These are phyloP conservation scores for Parasitella parasitica DNA, from an alignment of 371 early-diverging fungal species.

Conservation along the genomic window DNA sequence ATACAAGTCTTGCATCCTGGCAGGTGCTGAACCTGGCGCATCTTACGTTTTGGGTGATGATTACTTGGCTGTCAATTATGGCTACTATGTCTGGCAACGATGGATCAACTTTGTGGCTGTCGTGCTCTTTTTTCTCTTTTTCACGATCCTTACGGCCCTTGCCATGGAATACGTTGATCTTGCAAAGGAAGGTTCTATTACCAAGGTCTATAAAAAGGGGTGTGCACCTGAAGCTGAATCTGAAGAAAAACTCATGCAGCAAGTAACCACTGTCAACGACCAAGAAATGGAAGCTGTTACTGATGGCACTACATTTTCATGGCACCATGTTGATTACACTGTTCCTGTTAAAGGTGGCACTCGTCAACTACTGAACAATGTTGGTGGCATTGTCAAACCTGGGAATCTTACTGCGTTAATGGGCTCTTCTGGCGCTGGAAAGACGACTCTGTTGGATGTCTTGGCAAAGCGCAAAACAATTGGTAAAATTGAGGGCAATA, in stretches of 20 bases:
- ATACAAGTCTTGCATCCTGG: constrained; percentile 54
- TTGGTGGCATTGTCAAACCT: constrained; percentile 56
- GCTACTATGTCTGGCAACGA: constrained; percentile 30
- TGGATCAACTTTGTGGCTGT: constrained; percentile 62
- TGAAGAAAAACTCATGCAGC: constrained; percentile 22
- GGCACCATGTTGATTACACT: constrained; percentile 57
- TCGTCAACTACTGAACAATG: constrained; percentile 48
- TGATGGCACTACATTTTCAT: constrained; percentile 54
- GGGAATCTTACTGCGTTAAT: constrained; percentile 76
- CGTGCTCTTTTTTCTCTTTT: constrained; percentile 49
- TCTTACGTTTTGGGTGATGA: constrained; percentile 46
- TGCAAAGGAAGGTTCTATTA: constrained; percentile 46
- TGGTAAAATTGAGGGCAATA: constrained; percentile 70
- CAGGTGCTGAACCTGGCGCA: constrained; percentile 49
- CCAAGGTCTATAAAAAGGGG: constrained; percentile 54
- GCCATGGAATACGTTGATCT: constrained; percentile 53
- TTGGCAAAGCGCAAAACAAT: constrained; percentile 77
- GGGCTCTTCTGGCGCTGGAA: constrained; percentile 88
- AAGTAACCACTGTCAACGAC: constrained; percentile 9
- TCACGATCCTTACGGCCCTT: constrained; percentile 45
- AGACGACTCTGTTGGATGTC: constrained; percentile 87
- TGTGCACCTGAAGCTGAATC: constrained; percentile 23
- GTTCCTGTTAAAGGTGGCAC: constrained; percentile 60
- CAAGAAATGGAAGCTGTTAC: constrained; percentile 37
- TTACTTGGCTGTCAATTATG: constrained; percentile 42